Evolutionary conservation across 352 stramenopile genomes (phyloP).

Genomic region (Globisporangium cylindrosporum): DNA sequence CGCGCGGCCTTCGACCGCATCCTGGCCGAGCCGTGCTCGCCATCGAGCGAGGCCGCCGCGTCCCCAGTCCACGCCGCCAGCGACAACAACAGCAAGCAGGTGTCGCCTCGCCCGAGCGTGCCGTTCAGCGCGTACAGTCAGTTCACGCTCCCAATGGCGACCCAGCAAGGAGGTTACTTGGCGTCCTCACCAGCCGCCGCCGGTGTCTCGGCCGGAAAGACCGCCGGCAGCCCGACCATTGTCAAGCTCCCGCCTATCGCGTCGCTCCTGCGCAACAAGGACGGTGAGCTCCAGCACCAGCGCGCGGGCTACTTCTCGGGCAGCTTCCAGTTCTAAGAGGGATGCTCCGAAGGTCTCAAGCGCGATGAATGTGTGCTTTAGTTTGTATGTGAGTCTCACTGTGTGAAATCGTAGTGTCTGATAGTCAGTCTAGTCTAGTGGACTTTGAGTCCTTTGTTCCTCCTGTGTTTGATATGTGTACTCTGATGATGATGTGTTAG

Average conservation of each 20-base stretch:
- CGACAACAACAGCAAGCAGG: constrained; percentile 8
- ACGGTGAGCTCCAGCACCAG: constrained; percentile 18
- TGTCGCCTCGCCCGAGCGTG: constrained; percentile 8
- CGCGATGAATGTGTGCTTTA: not conserved
- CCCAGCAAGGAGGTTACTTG: constrained; percentile 3
- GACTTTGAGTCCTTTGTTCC: not conserved
- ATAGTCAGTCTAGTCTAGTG: constrained; percentile 5
- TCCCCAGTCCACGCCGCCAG: constrained; percentile 19
- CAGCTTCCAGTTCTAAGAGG: constrained; percentile 20
- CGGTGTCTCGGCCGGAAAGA: constrained; percentile 16
- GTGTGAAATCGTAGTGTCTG: not conserved
- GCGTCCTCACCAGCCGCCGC: constrained; percentile 1
- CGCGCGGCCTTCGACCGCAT: constrained; percentile 60
- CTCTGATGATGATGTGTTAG: not conserved
- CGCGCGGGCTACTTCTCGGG: constrained; percentile 21
- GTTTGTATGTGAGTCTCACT: constrained; percentile 1
- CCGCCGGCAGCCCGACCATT: constrained; percentile 27
- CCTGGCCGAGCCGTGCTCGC: constrained; percentile 61
- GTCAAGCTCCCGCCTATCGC: constrained; percentile 56
- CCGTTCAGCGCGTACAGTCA: constrained; percentile 13
- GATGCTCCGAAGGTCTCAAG: not conserved
- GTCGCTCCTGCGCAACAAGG: constrained; percentile 45
- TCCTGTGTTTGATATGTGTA: constrained; percentile 13
- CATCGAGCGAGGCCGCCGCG: constrained; percentile 37
- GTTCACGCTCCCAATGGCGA: constrained; percentile 11